Base-by-base conservation (phyloP, 257 asterid species). In the Henckelia pumila region DNA sequence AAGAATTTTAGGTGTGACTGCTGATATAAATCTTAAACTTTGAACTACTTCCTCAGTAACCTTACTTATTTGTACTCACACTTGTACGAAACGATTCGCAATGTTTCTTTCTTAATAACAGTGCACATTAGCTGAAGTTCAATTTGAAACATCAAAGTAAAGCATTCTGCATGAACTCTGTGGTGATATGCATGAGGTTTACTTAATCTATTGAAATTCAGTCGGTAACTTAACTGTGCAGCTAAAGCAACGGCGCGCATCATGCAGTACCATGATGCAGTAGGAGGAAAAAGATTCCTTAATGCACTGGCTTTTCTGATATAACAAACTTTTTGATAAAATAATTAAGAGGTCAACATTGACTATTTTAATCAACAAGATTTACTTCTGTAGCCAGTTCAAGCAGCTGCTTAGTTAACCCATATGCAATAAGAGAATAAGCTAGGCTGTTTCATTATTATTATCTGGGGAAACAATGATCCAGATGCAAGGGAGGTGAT, bases 401-500 rank as follows among this genome's bases (percentile, higher is more conserved):
- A 40, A 40, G 50, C 13, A 11, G n/a, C 50, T 13, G 50, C n/a
- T 40, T 40, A 13, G 50, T 5, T 8, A 33, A 35, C 10, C 2
- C 44, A 35, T 9, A 35, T 35, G 44, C 44, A 35, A 8, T 35
- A 35, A 14, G 14, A 35, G 44, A 4, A 35, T n/a, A n/a, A 40
- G 50, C 50, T 40, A 40, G 17, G 29, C 29, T 26, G 29, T 26
- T 26, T 26, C 29, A 26, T 26, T 26, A 37, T 37, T 37, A 10
- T 40, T 40, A 40, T 40, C 50, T 40, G 6, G 20, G 53, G 53
- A 3, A 2, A 16, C 79, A 72, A 78, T 72, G 78, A 63, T 65
- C 67, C 59, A 71, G 23, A 64, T 73, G 63, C 64, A 61, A 55
- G 68, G 69, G 59, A 76, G 19, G 62, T 74, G 47, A 67, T 65